Evolutionary conservation across 2,329 filamentous ascomycete species (phyloP).

Genomic region (Myriosclerotinia scirpicola): DNA sequence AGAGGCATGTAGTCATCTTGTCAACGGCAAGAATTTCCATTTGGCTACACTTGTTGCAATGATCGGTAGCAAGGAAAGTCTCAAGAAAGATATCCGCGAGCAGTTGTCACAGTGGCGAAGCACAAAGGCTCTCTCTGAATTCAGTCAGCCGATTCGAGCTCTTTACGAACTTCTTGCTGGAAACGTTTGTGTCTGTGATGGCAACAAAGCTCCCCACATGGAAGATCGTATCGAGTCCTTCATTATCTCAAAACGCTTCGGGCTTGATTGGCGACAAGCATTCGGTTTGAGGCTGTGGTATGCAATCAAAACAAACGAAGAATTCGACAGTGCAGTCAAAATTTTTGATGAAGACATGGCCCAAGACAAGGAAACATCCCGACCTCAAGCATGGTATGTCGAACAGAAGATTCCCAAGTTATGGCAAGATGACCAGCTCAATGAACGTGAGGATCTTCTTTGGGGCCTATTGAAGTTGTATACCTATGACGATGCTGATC

Average conservation of each 20-base stretch:
- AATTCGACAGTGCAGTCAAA: constrained; percentile 69
- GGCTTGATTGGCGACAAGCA: constrained; percentile 87
- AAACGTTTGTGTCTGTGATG: constrained; percentile 80
- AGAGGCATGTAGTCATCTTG: constrained; percentile 78
- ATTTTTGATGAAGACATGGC: constrained; percentile 73
- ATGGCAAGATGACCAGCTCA: constrained; percentile 60
- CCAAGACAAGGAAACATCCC: constrained; percentile 65
- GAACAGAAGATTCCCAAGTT: constrained; percentile 57
- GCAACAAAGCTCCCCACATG: constrained; percentile 63
- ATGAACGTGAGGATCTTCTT: constrained; percentile 71
- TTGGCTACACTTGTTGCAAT: constrained; percentile 83
- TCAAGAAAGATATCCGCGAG: constrained; percentile 71
- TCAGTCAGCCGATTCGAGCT: constrained; percentile 78
- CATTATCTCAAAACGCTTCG: constrained; percentile 78
- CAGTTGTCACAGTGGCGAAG: constrained; percentile 85
- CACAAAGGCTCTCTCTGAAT: constrained; percentile 81
- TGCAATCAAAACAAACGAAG: constrained; percentile 65
- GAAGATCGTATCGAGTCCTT: constrained; percentile 84
- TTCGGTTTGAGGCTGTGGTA: constrained; percentile 94
- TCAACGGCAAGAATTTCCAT: constrained; percentile 75
- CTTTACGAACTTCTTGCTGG: constrained; percentile 88
- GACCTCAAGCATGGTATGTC: constrained; percentile 70
- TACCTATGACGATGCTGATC: constrained; percentile 56
- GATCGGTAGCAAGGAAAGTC: constrained; percentile 69
- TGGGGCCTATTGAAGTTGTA: constrained; percentile 87